Evolutionary conservation across 164 flowering plant genomes (phyloP), one percentile per base, ranked within the genome.

Genomic region (Nelumbo lutea): DNA sequence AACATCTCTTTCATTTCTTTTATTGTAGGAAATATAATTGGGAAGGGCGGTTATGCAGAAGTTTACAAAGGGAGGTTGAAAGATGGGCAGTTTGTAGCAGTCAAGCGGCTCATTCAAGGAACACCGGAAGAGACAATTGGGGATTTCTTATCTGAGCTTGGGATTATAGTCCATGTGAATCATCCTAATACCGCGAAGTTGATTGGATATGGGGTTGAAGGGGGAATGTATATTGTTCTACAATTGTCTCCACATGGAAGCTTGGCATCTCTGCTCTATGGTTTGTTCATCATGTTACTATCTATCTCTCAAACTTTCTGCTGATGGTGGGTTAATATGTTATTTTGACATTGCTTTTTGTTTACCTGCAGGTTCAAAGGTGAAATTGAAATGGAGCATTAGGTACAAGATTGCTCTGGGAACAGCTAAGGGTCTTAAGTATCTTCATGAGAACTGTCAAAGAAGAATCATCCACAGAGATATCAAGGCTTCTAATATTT

Each of bases 31-130:
- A 88, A 89, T 65, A 52, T 90, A 76, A 91, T 95, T 43, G 98
- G 98, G 40, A 87, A 87, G 72, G 99, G 99, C 63, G 99, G 99
- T 10, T 95, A 86, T 81, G 91, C 96, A 40, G 89, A 89, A 78
- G 99, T 95, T 38, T 95, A 88, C 83, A 86, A 83, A 81, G 99
- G 99, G 4, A 66, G 74, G 38, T 61, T 92, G 78, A 69, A 77
- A 75, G 86, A 83, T 72, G 96, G 98, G 59, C 80, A 81, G 48
- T 59, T 71, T 44, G 89, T 90, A 53, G 99, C 99, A n/a, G 68
- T 95, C 9, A 95, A 95, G 77, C 73, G 85, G 68, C 79, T 95
- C 45, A 86, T 77, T 1, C 75, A 85, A 72, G 99, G 98, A 75
- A 81, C 82, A 13, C 68, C 72, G 2, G 98, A 90, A 70, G 96